A percentile compares a stretch with the other conserved stretches of the same genome.
Conservation (phyloP, 176 grass and related monocot genomes). For the Areca catechu region DNA sequence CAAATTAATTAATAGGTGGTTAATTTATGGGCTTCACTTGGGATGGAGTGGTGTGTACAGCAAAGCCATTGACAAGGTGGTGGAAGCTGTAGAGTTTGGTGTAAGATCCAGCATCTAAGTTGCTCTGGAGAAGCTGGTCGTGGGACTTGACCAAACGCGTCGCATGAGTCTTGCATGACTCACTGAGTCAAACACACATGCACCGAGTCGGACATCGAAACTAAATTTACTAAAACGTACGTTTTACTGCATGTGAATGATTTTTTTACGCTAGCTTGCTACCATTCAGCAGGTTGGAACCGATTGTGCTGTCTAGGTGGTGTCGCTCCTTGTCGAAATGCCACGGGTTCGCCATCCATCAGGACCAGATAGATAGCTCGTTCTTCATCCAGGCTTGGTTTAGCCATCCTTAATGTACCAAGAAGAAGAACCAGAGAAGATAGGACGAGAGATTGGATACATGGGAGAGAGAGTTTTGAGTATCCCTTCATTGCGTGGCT, state of each 20-base stretch:
- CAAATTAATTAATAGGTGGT: too few relatives aligned
- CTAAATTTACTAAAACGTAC: not conserved
- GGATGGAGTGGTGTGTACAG: conserved; percentile 33
- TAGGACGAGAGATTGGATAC: not conserved
- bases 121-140: conserved; percentile 31
- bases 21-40: conserved; percentile 17
- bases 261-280: not conserved
- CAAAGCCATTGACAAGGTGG: conserved; percentile 56
- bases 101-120: conserved; percentile 18
- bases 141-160: conserved; percentile 23
- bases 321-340: conserved; percentile 24
- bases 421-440: conserved; percentile 3
- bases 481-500: too few relatives aligned
- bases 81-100: conserved; percentile 56
- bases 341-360: conserved; percentile 22
- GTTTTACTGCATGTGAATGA: not conserved
- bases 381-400: conserved; percentile 2
- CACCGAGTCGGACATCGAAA: too few relatives aligned
- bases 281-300: conserved; percentile 21
- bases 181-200: not conserved
- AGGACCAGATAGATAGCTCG: conserved; percentile 29
- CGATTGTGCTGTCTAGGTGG: not conserved
- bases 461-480: too few relatives aligned
- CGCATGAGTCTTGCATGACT: conserved; percentile 15
- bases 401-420: not conserved